phyloP scores from a whole-genome alignment of 73 alveolate genomes.

The Tetrahymena borealis region DNA sequence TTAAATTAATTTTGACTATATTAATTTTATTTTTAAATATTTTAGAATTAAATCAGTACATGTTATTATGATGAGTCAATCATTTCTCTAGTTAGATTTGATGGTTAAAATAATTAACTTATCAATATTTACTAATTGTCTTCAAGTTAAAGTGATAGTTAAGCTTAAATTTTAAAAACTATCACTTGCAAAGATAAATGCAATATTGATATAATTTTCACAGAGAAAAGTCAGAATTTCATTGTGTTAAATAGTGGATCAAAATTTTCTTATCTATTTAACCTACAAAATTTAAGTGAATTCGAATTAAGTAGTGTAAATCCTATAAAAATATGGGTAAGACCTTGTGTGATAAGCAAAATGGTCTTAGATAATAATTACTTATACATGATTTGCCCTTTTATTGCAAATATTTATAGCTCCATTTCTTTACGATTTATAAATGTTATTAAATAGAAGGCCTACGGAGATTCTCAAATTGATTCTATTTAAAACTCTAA shows the following conservation, averaged over 20 bases:
- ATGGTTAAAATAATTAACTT: too few species aligned
- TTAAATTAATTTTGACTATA: too few species aligned
- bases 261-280: background rate
- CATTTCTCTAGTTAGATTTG: too few species aligned
- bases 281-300: background rate
- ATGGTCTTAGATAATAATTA: background rate
- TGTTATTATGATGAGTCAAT: too few species aligned
- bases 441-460: background rate
- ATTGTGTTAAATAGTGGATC: background rate
- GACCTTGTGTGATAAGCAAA: background rate
- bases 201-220: too few species aligned
- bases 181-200: too few species aligned
- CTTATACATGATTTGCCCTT: background rate
- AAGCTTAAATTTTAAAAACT: too few species aligned
- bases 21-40: too few species aligned
- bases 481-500: background rate
- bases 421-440: background rate
- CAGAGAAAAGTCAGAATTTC: too few species aligned
- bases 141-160: too few species aligned
- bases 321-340: background rate
- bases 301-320: background rate
- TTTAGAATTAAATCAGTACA: too few species aligned
- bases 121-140: too few species aligned
- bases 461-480: background rate
- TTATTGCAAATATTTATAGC: background rate